A percentile compares a stretch with the other conserved stretches of the same genome.
Evolutionary conservation across 441 rosid genomes (phyloP).

Genomic region (Cnidoscolus chayamansa): DNA sequence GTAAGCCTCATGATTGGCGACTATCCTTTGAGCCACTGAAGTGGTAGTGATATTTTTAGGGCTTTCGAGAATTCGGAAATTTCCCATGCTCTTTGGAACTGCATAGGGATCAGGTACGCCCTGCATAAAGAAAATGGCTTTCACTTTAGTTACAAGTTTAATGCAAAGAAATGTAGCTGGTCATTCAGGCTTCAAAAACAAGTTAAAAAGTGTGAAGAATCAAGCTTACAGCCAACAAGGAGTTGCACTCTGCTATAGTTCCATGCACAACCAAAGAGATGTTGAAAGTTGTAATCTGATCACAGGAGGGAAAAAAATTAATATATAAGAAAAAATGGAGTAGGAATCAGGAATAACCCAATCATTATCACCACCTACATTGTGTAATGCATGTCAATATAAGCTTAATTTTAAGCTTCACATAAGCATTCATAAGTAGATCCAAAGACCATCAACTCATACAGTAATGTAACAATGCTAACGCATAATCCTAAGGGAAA

Average conservation of each 20-base stretch:
- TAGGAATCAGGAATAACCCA: background rate
- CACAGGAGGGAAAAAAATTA: conserved; percentile 7
- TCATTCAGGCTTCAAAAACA: background rate
- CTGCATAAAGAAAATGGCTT: conserved; percentile 34
- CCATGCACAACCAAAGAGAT: conserved; percentile 87
- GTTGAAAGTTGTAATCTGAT: conserved; percentile 86
- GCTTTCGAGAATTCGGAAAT: conserved; percentile 68
- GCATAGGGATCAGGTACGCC: conserved; percentile 62
- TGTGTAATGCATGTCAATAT: background rate
- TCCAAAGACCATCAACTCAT: background rate
- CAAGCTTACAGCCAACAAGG: conserved; percentile 37
- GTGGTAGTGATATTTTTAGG: conserved; percentile 70
- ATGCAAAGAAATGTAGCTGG: background rate
- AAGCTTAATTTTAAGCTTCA: background rate
- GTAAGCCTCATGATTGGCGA: conserved; percentile 82
- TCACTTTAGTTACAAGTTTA: background rate
- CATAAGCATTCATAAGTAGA: background rate
- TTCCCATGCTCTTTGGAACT: conserved; percentile 78
- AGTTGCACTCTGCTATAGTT: conserved; percentile 64
- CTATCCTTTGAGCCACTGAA: conserved; percentile 74
- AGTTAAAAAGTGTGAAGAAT: background rate
- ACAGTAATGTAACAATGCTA: background rate
- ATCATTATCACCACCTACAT: background rate
- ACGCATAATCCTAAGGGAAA: background rate
- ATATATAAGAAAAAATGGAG: background rate